These are phyloP conservation scores for Alternaria ethzedia DNA, from an alignment of 2,329 filamentous ascomycete genomes.

Conservation along the genomic window DNA sequence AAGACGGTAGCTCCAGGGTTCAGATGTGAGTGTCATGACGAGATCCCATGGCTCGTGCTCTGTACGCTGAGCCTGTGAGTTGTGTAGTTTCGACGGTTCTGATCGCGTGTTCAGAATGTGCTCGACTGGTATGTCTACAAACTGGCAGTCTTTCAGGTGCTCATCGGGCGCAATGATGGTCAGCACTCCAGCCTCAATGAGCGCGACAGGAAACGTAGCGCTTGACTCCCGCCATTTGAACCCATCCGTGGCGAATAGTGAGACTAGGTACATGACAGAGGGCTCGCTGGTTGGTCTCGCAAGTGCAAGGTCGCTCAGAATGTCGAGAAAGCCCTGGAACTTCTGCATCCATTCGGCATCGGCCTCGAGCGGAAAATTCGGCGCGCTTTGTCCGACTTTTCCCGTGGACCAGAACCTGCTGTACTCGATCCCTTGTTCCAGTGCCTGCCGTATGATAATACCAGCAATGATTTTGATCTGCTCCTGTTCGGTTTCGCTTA, in stretches of 20 bases:
- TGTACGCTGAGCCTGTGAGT: constrained; percentile 26
- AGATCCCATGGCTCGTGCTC: constrained; percentile 30
- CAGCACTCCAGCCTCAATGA: constrained; percentile 27
- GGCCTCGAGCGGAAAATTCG: constrained; percentile 29
- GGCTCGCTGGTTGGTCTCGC: constrained; percentile 15
- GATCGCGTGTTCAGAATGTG: constrained; percentile 20
- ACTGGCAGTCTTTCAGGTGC: constrained; percentile 20
- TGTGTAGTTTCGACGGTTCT: constrained; percentile 22
- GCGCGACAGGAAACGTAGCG: constrained; percentile 12
- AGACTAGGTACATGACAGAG: constrained; percentile 29
- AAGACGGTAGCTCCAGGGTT: constrained; percentile 28
- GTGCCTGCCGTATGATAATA: constrained; percentile 35
- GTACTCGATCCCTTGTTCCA: constrained; percentile 30
- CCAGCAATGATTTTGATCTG: constrained; percentile 42
- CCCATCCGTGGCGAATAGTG: constrained; percentile 27
- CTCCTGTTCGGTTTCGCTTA: constrained; percentile 29
- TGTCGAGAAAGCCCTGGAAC: constrained; percentile 40
- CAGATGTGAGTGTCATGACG: constrained; percentile 20
- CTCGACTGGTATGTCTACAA: constrained; percentile 38
- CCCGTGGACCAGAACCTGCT: constrained; percentile 36
- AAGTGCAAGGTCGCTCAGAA: constrained; percentile 22
- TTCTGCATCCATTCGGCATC: constrained; percentile 31
- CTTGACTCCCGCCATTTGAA: constrained; percentile 27
- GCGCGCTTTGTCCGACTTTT: constrained; percentile 26
- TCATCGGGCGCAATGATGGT: constrained; percentile 30